Conservation (phyloP, 805 yeast genomes). For the Metschnikowia colocasiae region DNA sequence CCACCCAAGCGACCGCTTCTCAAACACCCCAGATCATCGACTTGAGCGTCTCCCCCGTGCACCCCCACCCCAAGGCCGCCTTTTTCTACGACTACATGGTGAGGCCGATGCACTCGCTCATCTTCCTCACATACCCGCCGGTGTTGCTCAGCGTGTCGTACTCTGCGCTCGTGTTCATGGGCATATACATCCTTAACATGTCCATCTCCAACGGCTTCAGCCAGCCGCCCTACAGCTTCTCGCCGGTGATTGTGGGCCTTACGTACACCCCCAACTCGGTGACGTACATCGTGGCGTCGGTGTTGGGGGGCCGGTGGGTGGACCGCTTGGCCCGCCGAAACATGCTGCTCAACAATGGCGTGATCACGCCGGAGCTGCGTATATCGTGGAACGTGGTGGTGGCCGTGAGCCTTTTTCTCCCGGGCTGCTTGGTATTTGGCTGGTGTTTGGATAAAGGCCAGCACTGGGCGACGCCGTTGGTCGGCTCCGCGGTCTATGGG, state of each 20-base stretch:
- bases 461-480: conserved; percentile 75
- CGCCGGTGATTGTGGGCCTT: conserved; percentile 62
- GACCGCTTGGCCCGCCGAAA: conserved; percentile 54
- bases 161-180: conserved; percentile 69
- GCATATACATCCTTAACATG: conserved; percentile 70
- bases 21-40: neutral
- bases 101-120: conserved; percentile 60
- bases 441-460: conserved; percentile 69
- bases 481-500: conserved; percentile 81
- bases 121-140: conserved; percentile 67
- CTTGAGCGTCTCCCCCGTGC: too few relatives aligned
- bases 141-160: conserved; percentile 61
- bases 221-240: conserved; percentile 65
- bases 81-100: conserved; percentile 46
- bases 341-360: conserved; percentile 59
- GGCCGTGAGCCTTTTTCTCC: conserved; percentile 61
- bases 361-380: conserved; percentile 70
- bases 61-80: neutral
- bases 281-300: conserved; percentile 68
- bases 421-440: conserved; percentile 71
- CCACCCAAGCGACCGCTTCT: too few relatives aligned
- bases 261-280: conserved; percentile 82
- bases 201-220: conserved; percentile 63
- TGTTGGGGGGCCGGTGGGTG: conserved; percentile 80
- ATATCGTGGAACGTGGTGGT: conserved; percentile 67